Conservation (phyloP, 139 green algal genomes). For the Coccomyxa sp. region DNA sequence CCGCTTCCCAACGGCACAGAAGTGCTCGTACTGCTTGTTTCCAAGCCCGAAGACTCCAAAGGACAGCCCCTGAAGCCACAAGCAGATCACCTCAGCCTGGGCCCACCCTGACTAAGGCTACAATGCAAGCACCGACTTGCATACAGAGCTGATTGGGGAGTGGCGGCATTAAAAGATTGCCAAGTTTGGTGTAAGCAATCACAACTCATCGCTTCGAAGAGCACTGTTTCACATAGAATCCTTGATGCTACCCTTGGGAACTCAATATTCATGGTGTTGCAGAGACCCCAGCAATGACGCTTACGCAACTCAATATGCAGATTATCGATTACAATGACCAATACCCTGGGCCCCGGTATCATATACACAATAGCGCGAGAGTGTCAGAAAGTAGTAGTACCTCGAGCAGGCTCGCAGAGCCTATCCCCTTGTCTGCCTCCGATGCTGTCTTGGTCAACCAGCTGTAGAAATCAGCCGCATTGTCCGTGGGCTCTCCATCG, state of each 20-base stretch:
- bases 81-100: not conserved
- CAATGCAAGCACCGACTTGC: not conserved
- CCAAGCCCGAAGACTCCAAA: slow-evolving; percentile 94
- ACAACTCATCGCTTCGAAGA: not conserved
- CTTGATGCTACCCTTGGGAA: not conserved
- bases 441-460: slow-evolving; percentile 67
- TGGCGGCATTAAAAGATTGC: not conserved
- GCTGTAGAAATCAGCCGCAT: slow-evolving; percentile 74
- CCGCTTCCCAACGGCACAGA: slow-evolving; percentile 81
- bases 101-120: not conserved
- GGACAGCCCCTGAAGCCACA: slow-evolving; percentile 43
- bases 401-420: slow-evolving; percentile 32
- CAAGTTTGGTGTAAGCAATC: too few relatives aligned
- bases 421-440: slow-evolving; percentile 19
- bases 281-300: too few relatives aligned
- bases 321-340: too few relatives aligned
- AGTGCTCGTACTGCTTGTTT: slow-evolving; percentile 99
- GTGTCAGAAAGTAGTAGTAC: too few relatives aligned
- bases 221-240: not conserved
- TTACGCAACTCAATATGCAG: too few relatives aligned
- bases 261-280: too few relatives aligned
- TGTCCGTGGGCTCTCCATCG: slow-evolving; percentile 96
- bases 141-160: not conserved
- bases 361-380: too few relatives aligned
- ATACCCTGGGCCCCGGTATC: too few relatives aligned